These are phyloP conservation scores for Pseudogymnoascus sp. DNA, from an alignment of 2,329 filamentous ascomycete genomes.

Conservation along the genomic window DNA sequence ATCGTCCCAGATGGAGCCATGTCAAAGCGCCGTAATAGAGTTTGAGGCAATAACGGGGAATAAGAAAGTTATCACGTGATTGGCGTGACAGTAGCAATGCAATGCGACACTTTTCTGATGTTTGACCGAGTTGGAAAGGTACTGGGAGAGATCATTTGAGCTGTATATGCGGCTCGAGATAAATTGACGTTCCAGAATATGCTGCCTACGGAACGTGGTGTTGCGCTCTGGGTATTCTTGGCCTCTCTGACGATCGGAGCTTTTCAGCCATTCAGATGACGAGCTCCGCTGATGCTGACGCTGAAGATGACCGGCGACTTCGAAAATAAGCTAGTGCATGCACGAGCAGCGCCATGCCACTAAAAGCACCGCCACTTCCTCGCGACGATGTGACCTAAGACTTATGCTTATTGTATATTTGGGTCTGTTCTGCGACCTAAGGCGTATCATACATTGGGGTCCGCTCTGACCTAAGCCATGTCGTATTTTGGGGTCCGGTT, in stretches of 20 bases:
- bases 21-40: constrained; percentile 12
- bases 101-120: constrained; percentile 11
- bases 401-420: constrained; percentile 3
- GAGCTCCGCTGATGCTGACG: not conserved
- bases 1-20: constrained; percentile 11
- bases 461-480: no score
- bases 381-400: constrained; percentile 8
- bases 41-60: constrained; percentile 10
- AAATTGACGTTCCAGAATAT: constrained; percentile 10
- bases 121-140: constrained; percentile 10
- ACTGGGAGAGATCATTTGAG: constrained; percentile 11
- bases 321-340: constrained; percentile 7
- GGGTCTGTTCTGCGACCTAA: not conserved
- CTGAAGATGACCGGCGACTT: constrained; percentile 9
- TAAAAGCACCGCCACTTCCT: not conserved
- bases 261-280: constrained; percentile 12
- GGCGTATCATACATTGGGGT: no score
- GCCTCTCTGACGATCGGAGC: constrained; percentile 2
- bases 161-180: constrained; percentile 10
- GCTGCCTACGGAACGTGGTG: not conserved
- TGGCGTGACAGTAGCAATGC: constrained; percentile 1
- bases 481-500: no score
- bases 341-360: not conserved
- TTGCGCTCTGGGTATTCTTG: constrained; percentile 3
- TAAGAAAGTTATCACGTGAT: constrained; percentile 9